Evolutionary conservation across 257 asterid genomes (phyloP).

Genomic region (Penstemon newberryi): DNA sequence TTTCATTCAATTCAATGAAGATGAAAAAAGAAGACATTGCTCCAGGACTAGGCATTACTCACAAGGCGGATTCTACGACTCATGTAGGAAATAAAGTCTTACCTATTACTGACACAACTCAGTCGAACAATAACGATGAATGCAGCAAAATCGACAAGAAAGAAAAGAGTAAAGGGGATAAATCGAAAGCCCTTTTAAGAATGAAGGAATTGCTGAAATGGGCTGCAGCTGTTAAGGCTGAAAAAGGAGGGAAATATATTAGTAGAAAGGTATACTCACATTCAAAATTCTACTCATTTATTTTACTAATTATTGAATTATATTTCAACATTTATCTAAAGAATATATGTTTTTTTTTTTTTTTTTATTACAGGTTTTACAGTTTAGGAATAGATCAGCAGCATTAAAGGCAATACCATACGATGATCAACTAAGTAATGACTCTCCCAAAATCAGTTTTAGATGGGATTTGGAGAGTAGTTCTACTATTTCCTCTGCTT

Average conservation of each 20-base stretch:
- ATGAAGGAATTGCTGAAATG: slow-evolving; percentile 75
- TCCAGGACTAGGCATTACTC: slow-evolving; percentile 37
- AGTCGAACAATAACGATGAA: slow-evolving; percentile 29
- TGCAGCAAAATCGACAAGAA: slow-evolving; percentile 36
- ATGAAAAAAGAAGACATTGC: slow-evolving; percentile 48
- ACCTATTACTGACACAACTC: slow-evolving; percentile 44
- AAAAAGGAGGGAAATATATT: slow-evolving; percentile 53
- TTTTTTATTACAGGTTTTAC: slow-evolving; percentile 45
- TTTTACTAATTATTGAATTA: too few relatives aligned
- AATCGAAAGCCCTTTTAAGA: slow-evolving; percentile 46
- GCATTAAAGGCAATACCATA: slow-evolving; percentile 45
- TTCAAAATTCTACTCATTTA: not conserved
- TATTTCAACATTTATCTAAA: too few relatives aligned
- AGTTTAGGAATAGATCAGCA: slow-evolving; percentile 39
- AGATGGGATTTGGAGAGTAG: slow-evolving; percentile 77
- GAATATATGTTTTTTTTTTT: not conserved
- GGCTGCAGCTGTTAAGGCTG: slow-evolving; percentile 66
- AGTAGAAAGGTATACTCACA: slow-evolving; percentile 48
- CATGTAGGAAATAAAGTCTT: slow-evolving; percentile 52
- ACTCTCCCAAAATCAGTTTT: slow-evolving; percentile 77
- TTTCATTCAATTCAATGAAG: slow-evolving; percentile 37
- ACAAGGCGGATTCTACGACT: slow-evolving; percentile 34
- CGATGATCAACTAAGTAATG: slow-evolving; percentile 56
- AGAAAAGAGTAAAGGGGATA: slow-evolving; percentile 48
- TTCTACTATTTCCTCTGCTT: slow-evolving; percentile 55